Percentiles rank a stretch among this genome's conserved stretches.
Conservation (phyloP, 2,329 filamentous ascomycete genomes). For the Clonostachys chloroleuca region DNA sequence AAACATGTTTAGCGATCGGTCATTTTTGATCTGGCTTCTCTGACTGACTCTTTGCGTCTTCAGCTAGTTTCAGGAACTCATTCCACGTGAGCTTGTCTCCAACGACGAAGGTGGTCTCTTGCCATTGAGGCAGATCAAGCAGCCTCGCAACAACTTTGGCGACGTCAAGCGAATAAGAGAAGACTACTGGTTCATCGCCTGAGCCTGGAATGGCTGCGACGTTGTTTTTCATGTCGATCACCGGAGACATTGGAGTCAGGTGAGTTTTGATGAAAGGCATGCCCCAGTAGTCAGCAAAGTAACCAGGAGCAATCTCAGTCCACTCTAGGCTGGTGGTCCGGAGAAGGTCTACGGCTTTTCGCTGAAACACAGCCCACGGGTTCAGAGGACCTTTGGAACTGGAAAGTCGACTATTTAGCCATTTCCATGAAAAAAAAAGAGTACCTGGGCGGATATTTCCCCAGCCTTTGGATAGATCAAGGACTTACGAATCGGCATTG, state of each 20-base stretch:
- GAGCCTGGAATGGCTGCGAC: constrained; percentile 42
- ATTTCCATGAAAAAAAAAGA: too few species aligned
- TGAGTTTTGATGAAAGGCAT: constrained; percentile 20
- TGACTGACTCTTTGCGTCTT: constrained; percentile 25
- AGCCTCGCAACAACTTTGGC: constrained; percentile 35
- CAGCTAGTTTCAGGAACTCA: constrained; percentile 31
- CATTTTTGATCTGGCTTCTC: too few species aligned
- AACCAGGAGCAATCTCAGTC: constrained; percentile 21
- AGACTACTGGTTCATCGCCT: constrained; percentile 34
- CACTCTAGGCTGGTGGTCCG: constrained; percentile 1
- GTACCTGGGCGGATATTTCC: too few species aligned
- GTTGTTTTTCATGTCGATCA: constrained; percentile 36
- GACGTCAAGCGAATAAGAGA: constrained; percentile 45
- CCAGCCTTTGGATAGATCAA: too few species aligned
- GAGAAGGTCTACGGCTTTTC: too few species aligned
- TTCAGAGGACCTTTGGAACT: too few species aligned
- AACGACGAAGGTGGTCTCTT: constrained; percentile 23
- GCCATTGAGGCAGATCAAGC: constrained; percentile 36
- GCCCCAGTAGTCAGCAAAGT: constrained; percentile 40
- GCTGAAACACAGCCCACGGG: too few species aligned
- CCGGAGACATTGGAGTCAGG: constrained; percentile 29
- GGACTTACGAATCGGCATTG: too few species aligned
- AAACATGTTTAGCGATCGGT: too few species aligned
- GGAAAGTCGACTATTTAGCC: too few species aligned
- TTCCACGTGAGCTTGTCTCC: constrained; percentile 38